Conservation (phyloP, 1,284 basidiomycete genomes). For the Cryptococcus sp. region DNA sequence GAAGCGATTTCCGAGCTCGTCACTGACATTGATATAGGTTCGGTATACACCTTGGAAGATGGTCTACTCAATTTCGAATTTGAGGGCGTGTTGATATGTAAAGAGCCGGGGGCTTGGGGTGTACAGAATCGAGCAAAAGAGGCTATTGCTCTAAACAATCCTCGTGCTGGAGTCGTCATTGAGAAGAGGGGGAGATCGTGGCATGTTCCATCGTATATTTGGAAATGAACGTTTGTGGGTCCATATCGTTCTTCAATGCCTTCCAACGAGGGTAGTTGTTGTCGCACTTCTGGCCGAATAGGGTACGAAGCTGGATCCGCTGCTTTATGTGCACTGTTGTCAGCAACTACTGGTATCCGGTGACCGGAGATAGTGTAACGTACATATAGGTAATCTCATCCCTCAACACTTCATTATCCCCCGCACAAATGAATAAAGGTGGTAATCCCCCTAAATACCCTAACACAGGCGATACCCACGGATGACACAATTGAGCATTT, state of each 20-base stretch:
- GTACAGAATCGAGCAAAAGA: conserved; percentile 49
- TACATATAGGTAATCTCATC: conserved; percentile 89
- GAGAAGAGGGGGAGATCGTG: conserved; percentile 69
- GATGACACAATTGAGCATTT: conserved; percentile 77
- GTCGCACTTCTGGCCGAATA: conserved; percentile 57
- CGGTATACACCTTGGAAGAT: not conserved
- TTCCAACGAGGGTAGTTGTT: conserved; percentile 62
- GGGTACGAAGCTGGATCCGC: conserved; percentile 74
- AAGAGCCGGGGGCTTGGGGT: conserved; percentile 26
- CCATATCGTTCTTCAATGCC: conserved; percentile 61
- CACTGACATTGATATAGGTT: too few species aligned
- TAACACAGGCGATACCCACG: conserved; percentile 75
- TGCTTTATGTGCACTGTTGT: conserved; percentile 79
- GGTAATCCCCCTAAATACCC: conserved; percentile 88
- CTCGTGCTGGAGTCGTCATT: conserved; percentile 63
- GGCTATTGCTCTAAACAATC: conserved; percentile 44
- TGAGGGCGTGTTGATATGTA: not conserved
- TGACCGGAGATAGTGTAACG: conserved; percentile 35
- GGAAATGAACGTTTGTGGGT: conserved; percentile 86
- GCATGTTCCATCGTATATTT: conserved; percentile 57
- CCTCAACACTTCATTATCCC: conserved; percentile 85
- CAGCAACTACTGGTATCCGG: conserved; percentile 11
- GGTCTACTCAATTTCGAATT: not conserved
- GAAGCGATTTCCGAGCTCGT: too few species aligned
- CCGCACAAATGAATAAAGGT: conserved; percentile 77